These are phyloP conservation scores for Plenodomus lindquistii DNA, from an alignment of 2,329 filamentous ascomycete species.

Conservation along the genomic window DNA sequence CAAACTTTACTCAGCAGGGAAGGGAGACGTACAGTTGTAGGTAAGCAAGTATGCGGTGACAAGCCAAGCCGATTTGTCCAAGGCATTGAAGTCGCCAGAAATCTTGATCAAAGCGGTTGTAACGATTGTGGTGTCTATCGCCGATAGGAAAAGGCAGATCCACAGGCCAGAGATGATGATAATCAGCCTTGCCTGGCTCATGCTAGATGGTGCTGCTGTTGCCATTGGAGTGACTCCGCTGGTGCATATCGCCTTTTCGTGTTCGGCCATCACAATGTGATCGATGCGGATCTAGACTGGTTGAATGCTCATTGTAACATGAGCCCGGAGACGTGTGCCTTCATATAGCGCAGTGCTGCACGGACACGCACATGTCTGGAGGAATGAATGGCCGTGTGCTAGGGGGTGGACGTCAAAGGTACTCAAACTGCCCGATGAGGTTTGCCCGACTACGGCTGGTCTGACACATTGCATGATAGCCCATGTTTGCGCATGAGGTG, in stretches of 20 bases:
- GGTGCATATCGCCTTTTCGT: not conserved
- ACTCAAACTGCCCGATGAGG: no score
- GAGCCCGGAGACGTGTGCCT: no score
- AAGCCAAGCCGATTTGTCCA: slow-evolving; percentile 37
- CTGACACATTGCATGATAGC: no score
- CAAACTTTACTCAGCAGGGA: not conserved
- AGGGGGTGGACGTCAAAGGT: no score
- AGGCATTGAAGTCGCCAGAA: slow-evolving; percentile 29
- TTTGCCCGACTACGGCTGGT: no score
- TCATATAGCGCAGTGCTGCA: no score
- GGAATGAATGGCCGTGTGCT: no score
- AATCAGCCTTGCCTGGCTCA: slow-evolving; percentile 28
- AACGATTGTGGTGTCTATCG: slow-evolving; percentile 39
- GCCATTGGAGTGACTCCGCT: slow-evolving; percentile 1
- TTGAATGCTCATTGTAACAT: no score
- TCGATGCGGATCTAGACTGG: no score
- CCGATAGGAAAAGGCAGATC: slow-evolving; percentile 40
- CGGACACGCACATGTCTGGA: no score
- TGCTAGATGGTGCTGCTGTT: slow-evolving; percentile 19
- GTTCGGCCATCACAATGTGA: slow-evolving; percentile 1
- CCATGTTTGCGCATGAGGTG: not conserved
- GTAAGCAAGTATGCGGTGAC: slow-evolving; percentile 39
- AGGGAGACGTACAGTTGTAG: slow-evolving; percentile 26
- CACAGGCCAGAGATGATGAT: slow-evolving; percentile 36
- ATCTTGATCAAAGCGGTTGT: slow-evolving; percentile 38